Conservation (phyloP, 345 rosid genomes). For the Hypericum androsaemum region DNA sequence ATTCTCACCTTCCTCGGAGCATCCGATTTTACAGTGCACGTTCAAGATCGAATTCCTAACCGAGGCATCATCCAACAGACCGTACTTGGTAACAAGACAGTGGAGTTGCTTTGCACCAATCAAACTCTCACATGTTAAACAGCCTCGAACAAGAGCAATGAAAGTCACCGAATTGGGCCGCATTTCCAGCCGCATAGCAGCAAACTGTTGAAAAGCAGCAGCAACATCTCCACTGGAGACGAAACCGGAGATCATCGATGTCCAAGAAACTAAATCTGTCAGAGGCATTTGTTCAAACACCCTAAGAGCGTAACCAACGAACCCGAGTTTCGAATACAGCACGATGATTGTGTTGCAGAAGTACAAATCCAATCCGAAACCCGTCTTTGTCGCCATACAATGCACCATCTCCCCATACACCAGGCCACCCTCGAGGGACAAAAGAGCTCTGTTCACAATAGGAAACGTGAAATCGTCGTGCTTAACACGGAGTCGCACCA, state of each 20-base stretch:
- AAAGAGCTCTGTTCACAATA: conserved; percentile 19
- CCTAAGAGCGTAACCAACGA: conserved; percentile 7
- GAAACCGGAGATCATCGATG: conserved; percentile 25
- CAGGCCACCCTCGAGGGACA: not conserved
- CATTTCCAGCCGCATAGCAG: conserved; percentile 18
- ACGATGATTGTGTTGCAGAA: conserved; percentile 29
- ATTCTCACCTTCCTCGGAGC: conserved; percentile 18
- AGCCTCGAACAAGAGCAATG: conserved; percentile 28
- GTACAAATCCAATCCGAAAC: conserved; percentile 25
- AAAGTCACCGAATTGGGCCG: conserved; percentile 28
- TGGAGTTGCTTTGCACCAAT: conserved; percentile 21
- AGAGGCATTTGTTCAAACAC: conserved; percentile 25
- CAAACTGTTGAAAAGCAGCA: conserved; percentile 19
- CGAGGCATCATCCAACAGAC: conserved; percentile 17
- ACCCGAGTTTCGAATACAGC: conserved; percentile 17
- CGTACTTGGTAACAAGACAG: conserved; percentile 21
- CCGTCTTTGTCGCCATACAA: conserved; percentile 24
- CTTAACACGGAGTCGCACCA: conserved; percentile 16
- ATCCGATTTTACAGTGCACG: conserved; percentile 14
- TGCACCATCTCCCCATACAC: conserved; percentile 18
- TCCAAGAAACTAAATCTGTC: conserved; percentile 36
- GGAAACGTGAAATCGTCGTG: conserved; percentile 32
- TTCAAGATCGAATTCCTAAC: conserved; percentile 26
- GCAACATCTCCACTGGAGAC: conserved; percentile 15
- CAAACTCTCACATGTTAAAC: conserved; percentile 14